Evolutionary conservation across 129 eudicot genomes (phyloP), one percentile per base, ranked within the genome.

Genomic region (Mikania micrantha): DNA sequence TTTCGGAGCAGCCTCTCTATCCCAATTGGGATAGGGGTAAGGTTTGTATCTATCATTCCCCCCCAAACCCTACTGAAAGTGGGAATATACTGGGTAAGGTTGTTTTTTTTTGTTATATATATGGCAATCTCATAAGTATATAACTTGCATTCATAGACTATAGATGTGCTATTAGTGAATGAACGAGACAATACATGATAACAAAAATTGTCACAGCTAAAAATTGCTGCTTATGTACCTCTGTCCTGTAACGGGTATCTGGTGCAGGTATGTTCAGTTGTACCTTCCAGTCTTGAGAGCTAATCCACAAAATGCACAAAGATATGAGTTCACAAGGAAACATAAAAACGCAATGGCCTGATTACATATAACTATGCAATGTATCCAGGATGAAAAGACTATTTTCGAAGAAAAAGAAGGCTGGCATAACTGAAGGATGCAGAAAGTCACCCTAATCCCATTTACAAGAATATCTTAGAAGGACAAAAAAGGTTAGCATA

Each of bases 241-340:
- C 90, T 6, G 85, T 83, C 78, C 41, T 78, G 74, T 75, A 87
- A 36, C 85, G 94, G 19, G 77, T 72, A 57, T 87, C 90, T 13
- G 81, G 53, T 27, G 79, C 78, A 65, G 90, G 94, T 27, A 80
- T 67, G 77, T 64, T 76, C 54, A 83, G 58, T 9, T 71, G 76
- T 3, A 74, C 87, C 78, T 87, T 87, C 87, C 94, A 84, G 36
- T 83, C 87, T 73, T 87, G 83, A 45, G 94, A 80, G 62, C 94
- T 87, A 44, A 50, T 52, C 60, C 25, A 31, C 67, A 71, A 17
- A 71, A 59, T 13, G 19, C 15, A 19, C 7, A 29, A 29, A 40
- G 11, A 57, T n/a, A 31, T 42, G 58, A 70, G 75, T 70, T 70
- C 48, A 58, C 8, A 42, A 56, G 50, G 7, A 25, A 54, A 41